Evolutionary conservation across 1,284 basidiomycete genomes (phyloP).

Genomic region (Fomitopsis palustris): DNA sequence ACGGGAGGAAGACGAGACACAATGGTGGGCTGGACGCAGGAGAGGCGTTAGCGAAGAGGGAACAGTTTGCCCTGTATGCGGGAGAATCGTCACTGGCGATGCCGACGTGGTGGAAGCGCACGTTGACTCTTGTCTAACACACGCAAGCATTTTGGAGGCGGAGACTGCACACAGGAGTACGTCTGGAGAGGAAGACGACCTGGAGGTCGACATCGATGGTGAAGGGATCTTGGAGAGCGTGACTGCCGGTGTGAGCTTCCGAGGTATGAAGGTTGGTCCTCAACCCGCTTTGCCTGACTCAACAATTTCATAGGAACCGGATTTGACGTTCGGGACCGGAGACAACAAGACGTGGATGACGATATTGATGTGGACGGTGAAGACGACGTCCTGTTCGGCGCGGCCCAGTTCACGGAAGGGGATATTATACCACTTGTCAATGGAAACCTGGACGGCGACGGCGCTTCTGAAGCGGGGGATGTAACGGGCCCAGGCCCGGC

Average conservation of each 20-base stretch:
- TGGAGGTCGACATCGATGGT: constrained; percentile 32
- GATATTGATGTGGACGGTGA: constrained; percentile 66
- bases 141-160: constrained; percentile 40
- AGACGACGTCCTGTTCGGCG: constrained; percentile 62
- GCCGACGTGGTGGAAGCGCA: constrained; percentile 71
- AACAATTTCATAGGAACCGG: constrained; percentile 44
- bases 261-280: constrained; percentile 26
- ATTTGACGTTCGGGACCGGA: constrained; percentile 54
- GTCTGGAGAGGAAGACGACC: constrained; percentile 28
- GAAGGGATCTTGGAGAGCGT: constrained; percentile 8
- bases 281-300: neutral
- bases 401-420: constrained; percentile 68
- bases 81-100: constrained; percentile 53
- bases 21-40: constrained; percentile 18
- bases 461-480: constrained; percentile 30
- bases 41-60: constrained; percentile 32
- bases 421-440: constrained; percentile 45
- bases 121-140: constrained; percentile 68
- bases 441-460: constrained; percentile 5
- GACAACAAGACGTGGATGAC: constrained; percentile 65
- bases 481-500: constrained; percentile 42
- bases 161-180: constrained; percentile 34
- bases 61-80: constrained; percentile 65
- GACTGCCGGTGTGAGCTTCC: constrained; percentile 28
- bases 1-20: constrained; percentile 52